Evolutionary conservation across 2,329 filamentous ascomycete species (phyloP).

Genomic region (Orbilia javanica): DNA sequence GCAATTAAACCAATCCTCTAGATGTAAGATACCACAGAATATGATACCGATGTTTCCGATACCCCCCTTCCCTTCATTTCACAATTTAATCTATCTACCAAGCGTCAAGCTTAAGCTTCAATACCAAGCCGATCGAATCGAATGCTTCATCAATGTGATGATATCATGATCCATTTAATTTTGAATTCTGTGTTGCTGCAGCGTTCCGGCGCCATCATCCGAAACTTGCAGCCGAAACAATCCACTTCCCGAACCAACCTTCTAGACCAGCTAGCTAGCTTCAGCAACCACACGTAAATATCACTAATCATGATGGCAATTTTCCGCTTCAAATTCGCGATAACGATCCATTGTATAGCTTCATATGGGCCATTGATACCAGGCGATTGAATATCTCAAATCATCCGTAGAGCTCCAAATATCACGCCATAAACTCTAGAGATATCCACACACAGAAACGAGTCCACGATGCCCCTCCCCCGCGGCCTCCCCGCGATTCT

Average conservation of each 20-base stretch:
- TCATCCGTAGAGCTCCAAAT: neutral
- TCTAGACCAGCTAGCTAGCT: neutral
- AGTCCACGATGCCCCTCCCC: slow-evolving; percentile 41
- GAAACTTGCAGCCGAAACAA: slow-evolving; percentile 52
- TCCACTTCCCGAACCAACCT: slow-evolving; percentile 51
- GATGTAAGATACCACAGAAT: neutral
- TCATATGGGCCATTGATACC: slow-evolving; percentile 9
- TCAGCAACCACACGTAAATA: neutral
- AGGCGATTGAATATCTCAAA: slow-evolving; percentile 19
- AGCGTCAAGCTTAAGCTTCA: too few relatives aligned
- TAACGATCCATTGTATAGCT: slow-evolving; percentile 6
- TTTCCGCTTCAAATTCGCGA: slow-evolving; percentile 23
- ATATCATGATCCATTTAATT: neutral
- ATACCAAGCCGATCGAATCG: too few relatives aligned
- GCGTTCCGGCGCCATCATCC: slow-evolving; percentile 41
- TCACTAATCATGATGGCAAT: slow-evolving; percentile 42
- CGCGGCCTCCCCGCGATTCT: slow-evolving; percentile 80
- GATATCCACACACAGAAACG: neutral
- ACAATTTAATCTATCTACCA: neutral
- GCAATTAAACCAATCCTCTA: slow-evolving; percentile 64
- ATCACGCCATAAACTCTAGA: neutral
- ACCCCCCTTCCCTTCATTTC: neutral
- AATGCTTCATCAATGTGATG: neutral
- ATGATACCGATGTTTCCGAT: neutral
- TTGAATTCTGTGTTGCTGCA: slow-evolving; percentile 29